Evolutionary conservation across 257 asterid species (phyloP).

Genomic region (Prunella vulgaris): DNA sequence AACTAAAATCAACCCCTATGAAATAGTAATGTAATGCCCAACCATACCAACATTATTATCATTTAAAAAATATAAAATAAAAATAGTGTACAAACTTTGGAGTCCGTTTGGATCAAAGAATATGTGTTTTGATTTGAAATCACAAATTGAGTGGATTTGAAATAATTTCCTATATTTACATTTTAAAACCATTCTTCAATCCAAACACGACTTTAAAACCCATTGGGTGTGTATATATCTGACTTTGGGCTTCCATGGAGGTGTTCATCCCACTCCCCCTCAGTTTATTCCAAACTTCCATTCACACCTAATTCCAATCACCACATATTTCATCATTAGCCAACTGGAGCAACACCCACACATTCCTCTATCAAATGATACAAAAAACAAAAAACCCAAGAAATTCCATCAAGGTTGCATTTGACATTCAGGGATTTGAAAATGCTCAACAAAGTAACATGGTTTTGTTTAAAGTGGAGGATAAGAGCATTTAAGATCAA

Average conservation of each 20-base stretch:
- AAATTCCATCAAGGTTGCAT: not conserved
- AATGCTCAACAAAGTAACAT: not conserved
- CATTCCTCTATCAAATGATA: too few relatives aligned
- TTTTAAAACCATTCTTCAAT: not conserved
- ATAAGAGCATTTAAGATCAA: not conserved
- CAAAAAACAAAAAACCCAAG: not conserved
- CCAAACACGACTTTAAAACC: not conserved
- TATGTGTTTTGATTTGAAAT: not conserved
- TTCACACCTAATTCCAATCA: not conserved
- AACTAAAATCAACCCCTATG: too few relatives aligned
- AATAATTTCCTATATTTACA: not conserved
- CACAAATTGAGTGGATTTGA: not conserved
- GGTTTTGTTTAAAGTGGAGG: not conserved
- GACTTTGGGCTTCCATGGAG: not conserved
- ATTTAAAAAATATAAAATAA: too few relatives aligned
- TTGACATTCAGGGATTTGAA: not conserved
- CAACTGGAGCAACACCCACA: not conserved
- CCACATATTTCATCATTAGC: not conserved
- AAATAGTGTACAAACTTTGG: not conserved
- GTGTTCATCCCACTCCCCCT: too few relatives aligned
- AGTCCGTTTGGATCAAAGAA: not conserved
- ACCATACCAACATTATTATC: not conserved
- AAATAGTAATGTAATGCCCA: too few relatives aligned
- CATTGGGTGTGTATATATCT: not conserved
- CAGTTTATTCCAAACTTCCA: not conserved